Evolutionary conservation across 768 basidiomycete genomes (phyloP), one percentile per base, ranked within the genome.

Genomic region (Nidula microcarpa): DNA sequence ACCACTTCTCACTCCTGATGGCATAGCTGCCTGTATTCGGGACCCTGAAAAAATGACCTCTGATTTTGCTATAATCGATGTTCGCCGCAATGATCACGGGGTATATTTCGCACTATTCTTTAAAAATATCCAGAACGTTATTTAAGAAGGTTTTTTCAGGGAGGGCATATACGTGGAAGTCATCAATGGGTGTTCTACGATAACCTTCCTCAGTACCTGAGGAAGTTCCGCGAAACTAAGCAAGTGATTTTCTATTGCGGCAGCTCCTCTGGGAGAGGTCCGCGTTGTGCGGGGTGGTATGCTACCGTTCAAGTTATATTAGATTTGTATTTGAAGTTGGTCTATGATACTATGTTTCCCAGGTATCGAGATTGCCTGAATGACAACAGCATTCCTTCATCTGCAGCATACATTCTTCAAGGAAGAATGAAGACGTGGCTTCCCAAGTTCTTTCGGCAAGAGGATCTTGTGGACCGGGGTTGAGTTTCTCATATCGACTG

Each of bases 231-330:
- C 48, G 58, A 69, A 18, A 74, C 68, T 0, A 58, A 65, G 8
- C 64, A 67, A 10, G 78, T 84, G 7, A 72, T 84, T 6, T 84
- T 84, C 53, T 83, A 83, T 53, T 84, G 80, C 52, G 65, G 70
- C 41, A 77, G 77, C 57, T 81, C 79, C 1, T 66, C 68, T 41
- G 81, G 80, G 14, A 68, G 82, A 32, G 81, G 71, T 1, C 80
- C 81, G 13, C 69, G 82, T 10, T 80, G 76, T 63, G 81, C 80
- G 16, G 76, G 74, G 62, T 84, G 81, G 83, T 82, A 62, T 10
- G 2, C 32, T 37, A 50, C 30, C 13, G 17, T 43, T 9, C 33
- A 32, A 5, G n/a, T 36, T 10, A 34, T 34, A 18, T 5, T 13
- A 35, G 52, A n/a, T 13, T 49, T 10, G 8, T 34, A 35, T 43